phyloP scores from a whole-genome alignment of 1,139 yeast species.

The Dujonia santamariae region DNA sequence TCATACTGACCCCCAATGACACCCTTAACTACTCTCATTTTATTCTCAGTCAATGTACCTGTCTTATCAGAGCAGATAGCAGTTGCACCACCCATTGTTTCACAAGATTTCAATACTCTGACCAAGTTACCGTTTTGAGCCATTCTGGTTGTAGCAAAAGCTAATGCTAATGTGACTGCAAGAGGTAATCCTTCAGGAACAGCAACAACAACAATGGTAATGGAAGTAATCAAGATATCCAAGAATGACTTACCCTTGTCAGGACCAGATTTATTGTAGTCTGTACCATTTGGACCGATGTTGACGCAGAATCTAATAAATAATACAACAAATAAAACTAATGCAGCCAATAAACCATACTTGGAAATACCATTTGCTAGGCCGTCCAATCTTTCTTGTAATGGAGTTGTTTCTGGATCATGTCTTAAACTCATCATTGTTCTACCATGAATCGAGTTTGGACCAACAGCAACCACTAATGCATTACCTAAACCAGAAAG shows the following conservation, averaged over 20 bases:
- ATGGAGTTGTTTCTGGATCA: constrained; percentile 82
- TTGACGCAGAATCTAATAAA: constrained; percentile 74
- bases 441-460: constrained; percentile 84
- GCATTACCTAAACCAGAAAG: constrained; percentile 86
- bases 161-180: constrained; percentile 93
- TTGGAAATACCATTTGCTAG: constrained; percentile 93
- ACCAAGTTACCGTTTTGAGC: constrained; percentile 94
- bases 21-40: constrained; percentile 85
- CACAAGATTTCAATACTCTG: constrained; percentile 91
- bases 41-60: constrained; percentile 91
- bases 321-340: constrained; percentile 71
- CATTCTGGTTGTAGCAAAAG: constrained; percentile 98
- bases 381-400: constrained; percentile 76
- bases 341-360: constrained; percentile 85
- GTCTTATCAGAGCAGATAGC: constrained; percentile 97
- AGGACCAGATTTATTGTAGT: constrained; percentile 49
- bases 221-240: constrained; percentile 84
- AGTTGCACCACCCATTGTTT: constrained; percentile 98
- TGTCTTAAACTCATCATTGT: constrained; percentile 77
- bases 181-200: constrained; percentile 98
- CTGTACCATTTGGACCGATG: constrained; percentile 52
- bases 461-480: constrained; percentile 87
- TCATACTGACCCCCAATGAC: constrained; percentile 46
- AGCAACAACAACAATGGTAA: constrained; percentile 93
- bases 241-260: constrained; percentile 82